Percentiles rank a stretch among this genome's conserved stretches.
Evolutionary conservation across 805 yeast genomes (phyloP).

Genomic region (Barnettozyma siamensis): DNA sequence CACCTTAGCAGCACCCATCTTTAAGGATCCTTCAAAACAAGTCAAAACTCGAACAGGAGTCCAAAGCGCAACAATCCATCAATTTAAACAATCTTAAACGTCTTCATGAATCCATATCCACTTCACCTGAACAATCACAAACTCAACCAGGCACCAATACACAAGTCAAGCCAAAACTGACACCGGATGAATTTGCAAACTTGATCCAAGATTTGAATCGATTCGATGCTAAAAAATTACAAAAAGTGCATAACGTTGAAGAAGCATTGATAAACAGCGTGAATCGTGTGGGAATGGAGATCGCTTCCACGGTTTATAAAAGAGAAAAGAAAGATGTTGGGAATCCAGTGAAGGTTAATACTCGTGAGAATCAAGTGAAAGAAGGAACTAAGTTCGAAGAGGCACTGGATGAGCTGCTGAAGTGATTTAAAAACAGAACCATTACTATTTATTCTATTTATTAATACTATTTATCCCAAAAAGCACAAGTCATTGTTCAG

Average conservation of each 20-base stretch:
- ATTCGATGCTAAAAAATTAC: not conserved
- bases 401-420: slow-evolving; percentile 13
- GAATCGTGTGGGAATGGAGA: not conserved
- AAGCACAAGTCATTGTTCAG: no score
- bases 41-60: slow-evolving; percentile 8
- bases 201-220: not conserved
- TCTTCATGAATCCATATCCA: no score
- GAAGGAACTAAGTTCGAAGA: slow-evolving; percentile 12
- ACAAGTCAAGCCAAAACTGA: not conserved
- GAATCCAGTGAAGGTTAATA: slow-evolving; percentile 8
- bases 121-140: no score
- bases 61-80: slow-evolving; percentile 6
- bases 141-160: no score
- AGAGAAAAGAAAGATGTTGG: slow-evolving; percentile 2
- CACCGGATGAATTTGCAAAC: not conserved
- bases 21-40: slow-evolving; percentile 16
- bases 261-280: not conserved
- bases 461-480: no score
- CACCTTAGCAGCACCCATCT: slow-evolving; percentile 13
- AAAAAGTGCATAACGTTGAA: not conserved
- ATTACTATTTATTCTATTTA: slow-evolving; percentile 1
- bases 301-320: not conserved
- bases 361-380: slow-evolving; percentile 14
- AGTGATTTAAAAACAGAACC: not conserved
- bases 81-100: not conserved